Conservation (phyloP, 345 rosid species). For the Camelina hispida region DNA sequence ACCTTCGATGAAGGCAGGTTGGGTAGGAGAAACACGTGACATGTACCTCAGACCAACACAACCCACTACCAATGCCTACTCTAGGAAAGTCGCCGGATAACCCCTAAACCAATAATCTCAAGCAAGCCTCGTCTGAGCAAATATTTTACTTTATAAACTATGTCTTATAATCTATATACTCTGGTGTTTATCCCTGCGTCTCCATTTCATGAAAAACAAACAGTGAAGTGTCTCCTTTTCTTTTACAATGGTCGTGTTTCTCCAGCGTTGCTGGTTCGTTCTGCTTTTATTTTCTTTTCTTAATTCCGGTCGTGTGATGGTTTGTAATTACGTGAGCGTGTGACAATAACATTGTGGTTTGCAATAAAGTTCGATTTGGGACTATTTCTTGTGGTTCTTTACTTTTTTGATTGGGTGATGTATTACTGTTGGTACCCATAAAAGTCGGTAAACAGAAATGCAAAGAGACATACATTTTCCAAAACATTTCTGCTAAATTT, state of each 20-base stretch:
- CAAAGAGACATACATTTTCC: neutral
- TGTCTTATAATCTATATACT: conserved; percentile 6
- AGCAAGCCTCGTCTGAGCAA: conserved; percentile 19
- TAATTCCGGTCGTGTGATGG: conserved; percentile 11
- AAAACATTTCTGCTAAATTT: neutral
- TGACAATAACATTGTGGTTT: conserved; percentile 35
- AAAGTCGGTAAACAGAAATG: neutral
- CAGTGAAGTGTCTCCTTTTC: neutral
- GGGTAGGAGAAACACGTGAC: conserved; percentile 60
- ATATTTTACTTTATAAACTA: conserved; percentile 11
- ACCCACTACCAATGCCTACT: conserved; percentile 49
- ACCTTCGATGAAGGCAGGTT: conserved; percentile 74
- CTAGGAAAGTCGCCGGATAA: conserved; percentile 69
- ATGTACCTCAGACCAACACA: conserved; percentile 60
- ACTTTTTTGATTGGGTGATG: neutral
- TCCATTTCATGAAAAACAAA: neutral
- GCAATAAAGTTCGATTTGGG: conserved; percentile 39
- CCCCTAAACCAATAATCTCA: conserved; percentile 12
- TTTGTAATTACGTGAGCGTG: conserved; percentile 10
- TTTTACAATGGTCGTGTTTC: conserved; percentile 4
- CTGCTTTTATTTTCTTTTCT: neutral
- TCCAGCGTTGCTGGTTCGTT: neutral
- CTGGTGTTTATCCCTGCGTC: conserved; percentile 11
- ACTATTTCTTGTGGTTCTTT: neutral
- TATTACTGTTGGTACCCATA: neutral